Percentiles rank a stretch among this genome's conserved stretches.
Evolutionary conservation across 2,329 filamentous ascomycete genomes (phyloP).

Genomic region (Phyllosticta ampelicida): DNA sequence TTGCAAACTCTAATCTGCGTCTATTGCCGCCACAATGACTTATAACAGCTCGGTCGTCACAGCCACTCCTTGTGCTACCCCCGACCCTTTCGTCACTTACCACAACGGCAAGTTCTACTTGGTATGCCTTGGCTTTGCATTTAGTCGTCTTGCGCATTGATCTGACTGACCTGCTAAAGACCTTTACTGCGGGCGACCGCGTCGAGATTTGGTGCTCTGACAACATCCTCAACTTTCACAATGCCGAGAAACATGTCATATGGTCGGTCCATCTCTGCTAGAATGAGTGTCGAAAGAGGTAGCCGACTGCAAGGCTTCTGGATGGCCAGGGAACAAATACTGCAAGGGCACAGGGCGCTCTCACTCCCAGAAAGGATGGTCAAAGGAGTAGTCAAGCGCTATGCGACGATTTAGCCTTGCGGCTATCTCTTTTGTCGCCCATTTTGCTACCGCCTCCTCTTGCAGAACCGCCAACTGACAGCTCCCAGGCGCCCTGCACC

Average conservation of each 20-base stretch:
- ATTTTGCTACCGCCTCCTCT: background rate
- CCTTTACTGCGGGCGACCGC: constrained; percentile 34
- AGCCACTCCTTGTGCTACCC: constrained; percentile 30
- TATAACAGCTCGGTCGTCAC: constrained; percentile 33
- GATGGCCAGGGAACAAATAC: no score
- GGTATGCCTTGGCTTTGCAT: constrained; percentile 15
- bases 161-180: constrained; percentile 15
- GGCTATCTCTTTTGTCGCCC: no score
- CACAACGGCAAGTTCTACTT: constrained; percentile 35
- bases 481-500: constrained; percentile 30
- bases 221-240: constrained; percentile 30
- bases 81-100: constrained; percentile 36
- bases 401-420: no score
- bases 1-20: background rate
- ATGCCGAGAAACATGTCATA: constrained; percentile 28
- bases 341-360: no score
- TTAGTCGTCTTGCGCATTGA: background rate
- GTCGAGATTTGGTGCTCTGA: constrained; percentile 36
- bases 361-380: no score
- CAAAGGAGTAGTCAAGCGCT: no score
- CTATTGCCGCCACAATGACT: constrained; percentile 8
- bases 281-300: no score
- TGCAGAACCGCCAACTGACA: background rate
- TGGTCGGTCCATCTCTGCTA: constrained; percentile 19
- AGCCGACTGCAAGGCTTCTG: no score